Conservation (phyloP, 208 protist genomes). For the Leishmania gerbilli region DNA sequence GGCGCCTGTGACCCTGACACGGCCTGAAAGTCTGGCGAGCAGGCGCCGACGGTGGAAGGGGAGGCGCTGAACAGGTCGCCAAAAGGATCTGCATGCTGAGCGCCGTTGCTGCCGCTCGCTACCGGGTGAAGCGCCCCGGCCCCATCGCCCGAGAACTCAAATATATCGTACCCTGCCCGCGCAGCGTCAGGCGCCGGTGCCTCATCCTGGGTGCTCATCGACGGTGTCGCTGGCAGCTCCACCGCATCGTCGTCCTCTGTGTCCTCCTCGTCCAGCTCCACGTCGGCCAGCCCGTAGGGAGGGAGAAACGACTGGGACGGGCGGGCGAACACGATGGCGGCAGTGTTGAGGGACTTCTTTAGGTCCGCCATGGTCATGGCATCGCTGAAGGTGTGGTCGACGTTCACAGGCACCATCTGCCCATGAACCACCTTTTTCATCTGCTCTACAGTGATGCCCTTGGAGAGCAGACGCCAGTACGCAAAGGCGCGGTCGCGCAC, state of each 20-base stretch:
- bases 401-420: slow-evolving; percentile 83
- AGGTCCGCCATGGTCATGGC: slow-evolving; percentile 91
- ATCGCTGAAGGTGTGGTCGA: slow-evolving; percentile 93
- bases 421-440: slow-evolving; percentile 91
- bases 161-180: slow-evolving; percentile 4
- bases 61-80: slow-evolving; percentile 41
- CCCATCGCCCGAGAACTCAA: slow-evolving; percentile 22
- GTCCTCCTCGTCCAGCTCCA: slow-evolving; percentile 66
- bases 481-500: slow-evolving; percentile 98
- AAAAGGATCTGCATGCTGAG: slow-evolving; percentile 40
- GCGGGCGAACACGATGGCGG: slow-evolving; percentile 97
- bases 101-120: slow-evolving; percentile 9
- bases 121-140: slow-evolving; percentile 9
- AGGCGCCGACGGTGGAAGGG: slow-evolving; percentile 8
- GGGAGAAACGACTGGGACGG: slow-evolving; percentile 94
- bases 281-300: slow-evolving; percentile 69
- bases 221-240: slow-evolving; percentile 41
- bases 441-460: slow-evolving; percentile 96
- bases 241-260: slow-evolving; percentile 59
- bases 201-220: slow-evolving; percentile 13
- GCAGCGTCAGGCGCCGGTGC: background rate
- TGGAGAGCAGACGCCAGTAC: slow-evolving; percentile 99
- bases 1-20: background rate
- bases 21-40: slow-evolving; percentile 1
- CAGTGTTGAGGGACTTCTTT: slow-evolving; percentile 89